Conservation (phyloP, 768 basidiomycete genomes). For the Cystobasidium tubakii region DNA sequence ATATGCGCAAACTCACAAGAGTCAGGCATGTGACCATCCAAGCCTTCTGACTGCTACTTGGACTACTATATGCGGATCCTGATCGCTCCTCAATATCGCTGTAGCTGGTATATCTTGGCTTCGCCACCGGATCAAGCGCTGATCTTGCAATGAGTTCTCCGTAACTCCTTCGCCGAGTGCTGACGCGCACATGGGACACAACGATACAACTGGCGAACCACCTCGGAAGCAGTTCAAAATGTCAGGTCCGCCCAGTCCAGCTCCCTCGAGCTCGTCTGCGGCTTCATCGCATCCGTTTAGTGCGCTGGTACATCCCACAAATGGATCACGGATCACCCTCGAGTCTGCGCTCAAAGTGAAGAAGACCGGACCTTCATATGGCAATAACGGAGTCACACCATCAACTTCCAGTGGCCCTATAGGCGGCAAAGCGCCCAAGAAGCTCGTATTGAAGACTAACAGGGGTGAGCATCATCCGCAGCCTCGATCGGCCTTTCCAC, state of each 20-base stretch:
- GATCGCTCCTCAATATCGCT: too few relatives aligned
- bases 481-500: background rate
- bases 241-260: background rate
- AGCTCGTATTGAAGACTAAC: constrained; percentile 24
- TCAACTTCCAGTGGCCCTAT: background rate
- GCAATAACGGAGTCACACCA: background rate
- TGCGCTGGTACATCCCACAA: background rate
- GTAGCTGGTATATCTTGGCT: too few relatives aligned
- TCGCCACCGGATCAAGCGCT: background rate
- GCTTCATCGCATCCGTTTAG: constrained; percentile 8
- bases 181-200: background rate
- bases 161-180: background rate
- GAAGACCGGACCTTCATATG: background rate
- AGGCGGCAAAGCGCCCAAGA: constrained; percentile 24
- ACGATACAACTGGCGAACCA: background rate
- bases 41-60: too few relatives aligned
- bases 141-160: background rate
- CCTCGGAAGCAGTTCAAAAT: background rate
- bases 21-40: too few relatives aligned
- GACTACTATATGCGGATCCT: too few relatives aligned
- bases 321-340: constrained; percentile 2
- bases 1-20: too few relatives aligned
- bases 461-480: constrained; percentile 18
- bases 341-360: constrained; percentile 4
- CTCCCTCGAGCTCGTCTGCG: background rate